These are phyloP conservation scores for Beta vulgaris DNA, from an alignment of 148 eudicot genomes.

Conservation along the genomic window DNA sequence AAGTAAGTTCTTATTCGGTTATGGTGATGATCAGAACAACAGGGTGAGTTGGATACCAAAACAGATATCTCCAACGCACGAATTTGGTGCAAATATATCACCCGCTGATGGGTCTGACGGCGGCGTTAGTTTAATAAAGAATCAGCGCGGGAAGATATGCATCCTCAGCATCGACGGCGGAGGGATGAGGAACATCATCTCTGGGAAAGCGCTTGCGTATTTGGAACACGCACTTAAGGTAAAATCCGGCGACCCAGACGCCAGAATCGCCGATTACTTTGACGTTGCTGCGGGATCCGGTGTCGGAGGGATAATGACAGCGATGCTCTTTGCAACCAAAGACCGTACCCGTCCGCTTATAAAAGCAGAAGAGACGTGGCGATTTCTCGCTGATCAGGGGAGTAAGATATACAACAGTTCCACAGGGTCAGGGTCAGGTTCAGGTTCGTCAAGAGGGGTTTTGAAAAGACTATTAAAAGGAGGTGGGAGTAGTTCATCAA, in stretches of 20 bases:
- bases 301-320: slow-evolving; percentile 72
- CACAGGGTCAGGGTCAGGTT: slow-evolving; percentile 32
- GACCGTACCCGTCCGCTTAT: slow-evolving; percentile 54
- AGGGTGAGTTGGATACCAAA: slow-evolving; percentile 53
- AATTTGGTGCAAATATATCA: slow-evolving; percentile 19
- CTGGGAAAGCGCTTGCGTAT: slow-evolving; percentile 71
- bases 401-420: slow-evolving; percentile 39
- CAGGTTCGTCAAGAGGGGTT: background rate
- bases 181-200: slow-evolving; percentile 66
- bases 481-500: slow-evolving; percentile 17
- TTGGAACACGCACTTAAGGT: slow-evolving; percentile 56
- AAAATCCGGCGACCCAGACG: slow-evolving; percentile 70
- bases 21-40: slow-evolving; percentile 46
- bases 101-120: background rate
- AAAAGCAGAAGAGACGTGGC: slow-evolving; percentile 88
- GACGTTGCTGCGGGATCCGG: slow-evolving; percentile 87
- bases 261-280: slow-evolving; percentile 77
- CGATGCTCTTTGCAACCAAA: slow-evolving; percentile 68
- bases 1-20: slow-evolving; percentile 80
- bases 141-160: slow-evolving; percentile 86
- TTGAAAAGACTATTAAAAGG: slow-evolving; percentile 32
- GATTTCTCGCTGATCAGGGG: slow-evolving; percentile 61
- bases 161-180: slow-evolving; percentile 77
- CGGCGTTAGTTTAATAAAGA: slow-evolving; percentile 46
- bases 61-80: slow-evolving; percentile 36